These are phyloP conservation scores for Ballota nigra DNA, from an alignment of 257 asterid genomes.

Conservation along the genomic window DNA sequence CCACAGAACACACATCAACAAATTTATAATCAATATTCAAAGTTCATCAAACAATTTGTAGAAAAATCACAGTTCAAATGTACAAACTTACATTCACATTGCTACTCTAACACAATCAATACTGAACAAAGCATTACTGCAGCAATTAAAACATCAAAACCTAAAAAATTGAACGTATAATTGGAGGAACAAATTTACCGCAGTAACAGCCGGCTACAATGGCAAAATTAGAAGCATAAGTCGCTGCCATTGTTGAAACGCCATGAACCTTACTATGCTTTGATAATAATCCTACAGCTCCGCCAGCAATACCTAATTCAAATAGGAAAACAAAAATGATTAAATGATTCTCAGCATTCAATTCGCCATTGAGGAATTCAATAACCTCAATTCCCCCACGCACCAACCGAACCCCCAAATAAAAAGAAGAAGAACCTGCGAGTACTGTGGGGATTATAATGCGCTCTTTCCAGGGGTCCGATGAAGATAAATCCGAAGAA, in stretches of 20 bases:
- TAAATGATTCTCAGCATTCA: not conserved
- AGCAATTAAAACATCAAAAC: not conserved
- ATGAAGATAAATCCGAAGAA: slow-evolving; percentile 30
- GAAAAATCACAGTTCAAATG: not conserved
- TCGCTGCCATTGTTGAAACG: slow-evolving; percentile 50
- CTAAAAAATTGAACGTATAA: not conserved
- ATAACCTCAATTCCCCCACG: not conserved
- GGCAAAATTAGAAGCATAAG: slow-evolving; percentile 86
- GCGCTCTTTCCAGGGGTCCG: slow-evolving; percentile 58
- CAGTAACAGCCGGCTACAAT: slow-evolving; percentile 84
- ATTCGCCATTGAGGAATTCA: not conserved
- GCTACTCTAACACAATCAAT: not conserved
- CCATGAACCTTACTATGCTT: slow-evolving; percentile 73
- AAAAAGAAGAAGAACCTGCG: slow-evolving; percentile 46
- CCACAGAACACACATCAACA: not conserved
- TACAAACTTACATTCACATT: not conserved
- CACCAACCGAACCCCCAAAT: not conserved
- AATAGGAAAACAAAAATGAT: not conserved
- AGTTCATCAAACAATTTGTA: not conserved
- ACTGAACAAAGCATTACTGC: not conserved
- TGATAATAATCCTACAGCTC: slow-evolving; percentile 68
- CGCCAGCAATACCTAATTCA: slow-evolving; percentile 75
- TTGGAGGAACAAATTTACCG: slow-evolving; percentile 41
- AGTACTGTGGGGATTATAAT: slow-evolving; percentile 70
- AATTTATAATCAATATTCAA: slow-evolving; percentile 6